Percentiles rank a stretch among this genome's conserved stretches.
Evolutionary conservation across 140 eudicot species (phyloP).

Genomic region (Bidens hawaiensis): DNA sequence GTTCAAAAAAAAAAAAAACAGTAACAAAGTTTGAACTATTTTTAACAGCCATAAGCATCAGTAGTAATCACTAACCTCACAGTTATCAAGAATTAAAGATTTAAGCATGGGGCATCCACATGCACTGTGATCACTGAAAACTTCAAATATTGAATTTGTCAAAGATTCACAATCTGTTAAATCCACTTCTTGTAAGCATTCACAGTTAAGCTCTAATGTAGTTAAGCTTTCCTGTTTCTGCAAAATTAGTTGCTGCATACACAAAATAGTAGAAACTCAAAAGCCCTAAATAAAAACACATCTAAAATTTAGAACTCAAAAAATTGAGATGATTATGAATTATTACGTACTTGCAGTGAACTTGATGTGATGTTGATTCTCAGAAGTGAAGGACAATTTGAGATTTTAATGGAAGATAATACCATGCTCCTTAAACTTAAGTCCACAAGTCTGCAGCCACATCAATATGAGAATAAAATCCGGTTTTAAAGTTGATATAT

Average conservation of each 20-base stretch:
- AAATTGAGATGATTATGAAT: neutral
- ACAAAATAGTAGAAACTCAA: constrained; percentile 2
- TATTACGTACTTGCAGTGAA: constrained; percentile 58
- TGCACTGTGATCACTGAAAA: constrained; percentile 84
- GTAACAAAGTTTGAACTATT: too few species aligned
- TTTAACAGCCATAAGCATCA: neutral
- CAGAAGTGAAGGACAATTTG: constrained; percentile 81
- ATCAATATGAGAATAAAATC: neutral
- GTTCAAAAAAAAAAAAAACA: too few species aligned
- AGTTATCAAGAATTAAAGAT: constrained; percentile 76
- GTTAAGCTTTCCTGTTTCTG: constrained; percentile 97
- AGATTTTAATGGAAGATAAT: constrained; percentile 78
- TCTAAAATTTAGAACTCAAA: neutral
- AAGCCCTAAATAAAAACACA: neutral
- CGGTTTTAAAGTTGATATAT: too few species aligned
- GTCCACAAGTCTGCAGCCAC: constrained; percentile 12
- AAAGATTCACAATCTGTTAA: constrained; percentile 87
- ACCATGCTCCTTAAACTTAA: constrained; percentile 38
- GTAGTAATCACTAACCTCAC: constrained; percentile 54
- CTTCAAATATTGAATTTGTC: constrained; percentile 82
- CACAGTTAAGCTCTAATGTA: constrained; percentile 74
- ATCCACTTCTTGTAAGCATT: constrained; percentile 68
- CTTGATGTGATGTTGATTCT: constrained; percentile 75
- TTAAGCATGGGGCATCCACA: constrained; percentile 68
- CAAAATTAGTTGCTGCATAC: constrained; percentile 72